Evolutionary conservation across 1,284 basidiomycete species (phyloP).

Genomic region (Leccinum pachyderme): DNA sequence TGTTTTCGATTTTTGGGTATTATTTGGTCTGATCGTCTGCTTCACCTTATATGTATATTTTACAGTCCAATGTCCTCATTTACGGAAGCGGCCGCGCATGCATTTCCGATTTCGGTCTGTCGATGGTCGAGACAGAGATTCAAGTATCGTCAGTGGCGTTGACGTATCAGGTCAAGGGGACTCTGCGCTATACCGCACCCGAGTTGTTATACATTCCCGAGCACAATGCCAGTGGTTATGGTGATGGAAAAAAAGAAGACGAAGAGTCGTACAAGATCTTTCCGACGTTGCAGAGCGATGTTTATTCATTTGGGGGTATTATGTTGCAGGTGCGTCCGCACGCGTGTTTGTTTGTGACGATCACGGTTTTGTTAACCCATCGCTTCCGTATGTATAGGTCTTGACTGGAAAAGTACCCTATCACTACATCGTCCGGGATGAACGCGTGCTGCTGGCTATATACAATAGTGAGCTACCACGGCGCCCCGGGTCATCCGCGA

Average conservation of each 20-base stretch:
- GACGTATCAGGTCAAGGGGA: conserved; percentile 19
- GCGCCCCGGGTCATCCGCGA: not conserved
- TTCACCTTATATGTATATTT: not conserved
- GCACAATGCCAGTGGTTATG: not conserved
- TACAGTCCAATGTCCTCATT: conserved; percentile 24
- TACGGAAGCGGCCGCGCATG: conserved; percentile 22
- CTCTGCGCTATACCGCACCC: conserved; percentile 25
- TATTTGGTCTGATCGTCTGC: not conserved
- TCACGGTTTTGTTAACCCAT: not conserved
- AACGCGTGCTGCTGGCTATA: conserved; percentile 20
- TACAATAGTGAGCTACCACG: not conserved
- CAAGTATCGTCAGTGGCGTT: conserved; percentile 9
- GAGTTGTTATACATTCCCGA: conserved; percentile 13
- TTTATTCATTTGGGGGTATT: conserved; percentile 28
- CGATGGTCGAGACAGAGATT: conserved; percentile 11
- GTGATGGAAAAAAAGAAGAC: not conserved
- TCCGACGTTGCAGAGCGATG: conserved; percentile 21
- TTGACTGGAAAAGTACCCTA: conserved; percentile 28
- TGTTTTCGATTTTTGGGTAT: not conserved
- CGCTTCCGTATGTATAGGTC: conserved; percentile 10
- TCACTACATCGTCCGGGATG: conserved; percentile 17
- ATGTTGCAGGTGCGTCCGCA: conserved; percentile 21
- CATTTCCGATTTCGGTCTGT: conserved; percentile 23
- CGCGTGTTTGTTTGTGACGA: not conserved
- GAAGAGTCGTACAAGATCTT: conserved; percentile 4